A percentile compares a stretch with the other conserved stretches of the same genome.
Evolutionary conservation across 2,329 filamentous ascomycete species (phyloP).

Genomic region (Zymoseptoria passerinii): DNA sequence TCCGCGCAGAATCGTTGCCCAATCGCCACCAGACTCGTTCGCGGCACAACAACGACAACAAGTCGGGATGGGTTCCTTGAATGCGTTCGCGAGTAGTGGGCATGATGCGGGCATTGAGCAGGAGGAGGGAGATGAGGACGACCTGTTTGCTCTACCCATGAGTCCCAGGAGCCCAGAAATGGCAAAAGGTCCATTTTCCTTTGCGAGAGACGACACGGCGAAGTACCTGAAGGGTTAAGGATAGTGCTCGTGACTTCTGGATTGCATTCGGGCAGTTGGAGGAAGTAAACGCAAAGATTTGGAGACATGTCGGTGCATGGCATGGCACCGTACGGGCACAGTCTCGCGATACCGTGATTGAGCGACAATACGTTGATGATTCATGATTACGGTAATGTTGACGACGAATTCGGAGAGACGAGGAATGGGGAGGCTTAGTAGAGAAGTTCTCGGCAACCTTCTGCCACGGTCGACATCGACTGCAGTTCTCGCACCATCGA

Average conservation of each 20-base stretch:
- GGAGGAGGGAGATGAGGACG: slow-evolving; percentile 59
- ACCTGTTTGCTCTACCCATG: slow-evolving; percentile 78
- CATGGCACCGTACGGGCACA: background rate
- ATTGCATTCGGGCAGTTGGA: background rate
- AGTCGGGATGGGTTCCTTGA: slow-evolving; percentile 36
- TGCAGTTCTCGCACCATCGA: too few relatives aligned
- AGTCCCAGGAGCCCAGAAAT: slow-evolving; percentile 82
- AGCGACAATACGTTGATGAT: background rate
- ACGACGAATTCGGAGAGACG: background rate
- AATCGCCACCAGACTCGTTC: slow-evolving; percentile 28
- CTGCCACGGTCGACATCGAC: too few relatives aligned
- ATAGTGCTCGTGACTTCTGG: too few relatives aligned
- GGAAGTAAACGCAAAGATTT: too few relatives aligned
- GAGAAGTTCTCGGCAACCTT: too few relatives aligned
- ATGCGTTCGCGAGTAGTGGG: slow-evolving; percentile 33
- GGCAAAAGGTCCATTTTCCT: slow-evolving; percentile 71
- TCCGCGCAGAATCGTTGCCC: slow-evolving; percentile 18
- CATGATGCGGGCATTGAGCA: slow-evolving; percentile 25
- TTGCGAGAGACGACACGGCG: slow-evolving; percentile 36
- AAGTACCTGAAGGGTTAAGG: slow-evolving; percentile 21
- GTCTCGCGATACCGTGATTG: background rate
- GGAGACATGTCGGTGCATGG: background rate
- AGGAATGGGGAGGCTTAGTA: too few relatives aligned
- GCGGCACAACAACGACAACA: slow-evolving; percentile 33
- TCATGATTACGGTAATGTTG: background rate